Percentiles rank a stretch among this genome's conserved stretches.
Evolutionary conservation across 352 stramenopile species (phyloP).

Genomic region (Phytophthora fragariaefolia): DNA sequence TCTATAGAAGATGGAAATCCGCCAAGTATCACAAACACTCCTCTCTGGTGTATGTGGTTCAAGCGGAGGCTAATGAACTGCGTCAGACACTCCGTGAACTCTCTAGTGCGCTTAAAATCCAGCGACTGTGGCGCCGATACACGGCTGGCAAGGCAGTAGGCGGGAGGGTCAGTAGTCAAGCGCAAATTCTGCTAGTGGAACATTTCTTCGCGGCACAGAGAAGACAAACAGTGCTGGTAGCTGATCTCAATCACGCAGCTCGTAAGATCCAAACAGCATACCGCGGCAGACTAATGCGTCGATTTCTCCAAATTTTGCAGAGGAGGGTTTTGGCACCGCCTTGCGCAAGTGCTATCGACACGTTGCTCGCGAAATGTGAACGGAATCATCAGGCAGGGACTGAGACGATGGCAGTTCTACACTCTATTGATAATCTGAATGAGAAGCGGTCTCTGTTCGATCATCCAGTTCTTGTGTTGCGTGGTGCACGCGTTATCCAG

Average conservation of each 20-base stretch:
- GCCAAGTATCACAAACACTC: slow-evolving; percentile 5
- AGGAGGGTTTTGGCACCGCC: slow-evolving; percentile 24
- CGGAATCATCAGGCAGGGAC: slow-evolving; percentile 26
- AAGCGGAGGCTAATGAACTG: slow-evolving; percentile 14
- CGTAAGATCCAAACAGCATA: slow-evolving; percentile 65
- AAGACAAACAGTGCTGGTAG: slow-evolving; percentile 22
- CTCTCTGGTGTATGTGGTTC: slow-evolving; percentile 9
- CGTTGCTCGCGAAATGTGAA: slow-evolving; percentile 39
- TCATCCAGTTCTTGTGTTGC: slow-evolving; percentile 47
- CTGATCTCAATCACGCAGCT: slow-evolving; percentile 42
- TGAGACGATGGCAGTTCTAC: slow-evolving; percentile 38
- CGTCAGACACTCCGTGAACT: slow-evolving; percentile 20
- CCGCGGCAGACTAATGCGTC: slow-evolving; percentile 50
- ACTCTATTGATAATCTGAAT: slow-evolving; percentile 32
- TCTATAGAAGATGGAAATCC: slow-evolving; percentile 44
- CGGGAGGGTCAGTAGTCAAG: slow-evolving; percentile 22
- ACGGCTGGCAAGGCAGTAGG: slow-evolving; percentile 17
- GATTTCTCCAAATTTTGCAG: slow-evolving; percentile 46
- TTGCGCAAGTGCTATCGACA: slow-evolving; percentile 38
- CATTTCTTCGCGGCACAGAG: slow-evolving; percentile 44
- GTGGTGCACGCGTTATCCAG: not conserved
- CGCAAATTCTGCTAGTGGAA: slow-evolving; percentile 54
- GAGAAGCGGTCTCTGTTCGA: slow-evolving; percentile 65
- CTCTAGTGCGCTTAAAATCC: slow-evolving; percentile 38
- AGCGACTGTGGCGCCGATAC: slow-evolving; percentile 50